These are phyloP conservation scores for Celoporthe dispersa DNA, from an alignment of 2,329 filamentous ascomycete genomes.

Conservation along the genomic window DNA sequence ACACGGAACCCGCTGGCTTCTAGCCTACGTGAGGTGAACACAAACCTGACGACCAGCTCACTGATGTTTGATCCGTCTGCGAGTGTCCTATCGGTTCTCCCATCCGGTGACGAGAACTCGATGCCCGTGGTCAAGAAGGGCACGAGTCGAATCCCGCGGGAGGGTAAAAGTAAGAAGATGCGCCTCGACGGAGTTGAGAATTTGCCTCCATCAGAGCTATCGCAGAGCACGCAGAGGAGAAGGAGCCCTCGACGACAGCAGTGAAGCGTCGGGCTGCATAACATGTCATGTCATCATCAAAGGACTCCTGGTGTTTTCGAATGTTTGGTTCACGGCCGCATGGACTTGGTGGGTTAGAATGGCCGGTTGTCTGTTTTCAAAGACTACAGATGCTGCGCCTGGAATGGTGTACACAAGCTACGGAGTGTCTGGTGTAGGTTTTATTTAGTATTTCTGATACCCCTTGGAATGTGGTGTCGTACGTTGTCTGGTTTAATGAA, in stretches of 20 bases:
- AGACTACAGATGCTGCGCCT: not conserved
- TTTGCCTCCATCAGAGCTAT: slow-evolving; percentile 49
- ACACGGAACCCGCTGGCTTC: slow-evolving; percentile 41
- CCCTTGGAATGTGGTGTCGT: slow-evolving; percentile 16
- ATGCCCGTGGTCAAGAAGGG: slow-evolving; percentile 55
- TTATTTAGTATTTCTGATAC: slow-evolving; percentile 30
- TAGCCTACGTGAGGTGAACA: slow-evolving; percentile 61
- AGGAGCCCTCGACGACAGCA: slow-evolving; percentile 57
- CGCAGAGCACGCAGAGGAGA: slow-evolving; percentile 52
- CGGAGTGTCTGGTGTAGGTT: slow-evolving; percentile 23
- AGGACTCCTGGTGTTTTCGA: slow-evolving; percentile 5
- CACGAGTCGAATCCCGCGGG: slow-evolving; percentile 39
- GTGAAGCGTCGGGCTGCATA: slow-evolving; percentile 19
- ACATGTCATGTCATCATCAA: not conserved
- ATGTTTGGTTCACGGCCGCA: slow-evolving; percentile 18
- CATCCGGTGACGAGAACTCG: slow-evolving; percentile 44
- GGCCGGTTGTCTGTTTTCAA: not conserved
- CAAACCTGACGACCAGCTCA: slow-evolving; percentile 45
- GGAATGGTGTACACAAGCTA: not conserved
- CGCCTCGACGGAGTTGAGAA: slow-evolving; percentile 56
- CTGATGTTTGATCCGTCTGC: slow-evolving; percentile 48
- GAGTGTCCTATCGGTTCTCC: slow-evolving; percentile 46
- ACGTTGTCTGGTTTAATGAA: slow-evolving; percentile 15
- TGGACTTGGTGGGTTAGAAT: slow-evolving; percentile 7
- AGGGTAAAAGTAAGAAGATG: slow-evolving; percentile 42